Conservation (phyloP, 768 basidiomycete genomes). For the Lactarius evosmus region DNA sequence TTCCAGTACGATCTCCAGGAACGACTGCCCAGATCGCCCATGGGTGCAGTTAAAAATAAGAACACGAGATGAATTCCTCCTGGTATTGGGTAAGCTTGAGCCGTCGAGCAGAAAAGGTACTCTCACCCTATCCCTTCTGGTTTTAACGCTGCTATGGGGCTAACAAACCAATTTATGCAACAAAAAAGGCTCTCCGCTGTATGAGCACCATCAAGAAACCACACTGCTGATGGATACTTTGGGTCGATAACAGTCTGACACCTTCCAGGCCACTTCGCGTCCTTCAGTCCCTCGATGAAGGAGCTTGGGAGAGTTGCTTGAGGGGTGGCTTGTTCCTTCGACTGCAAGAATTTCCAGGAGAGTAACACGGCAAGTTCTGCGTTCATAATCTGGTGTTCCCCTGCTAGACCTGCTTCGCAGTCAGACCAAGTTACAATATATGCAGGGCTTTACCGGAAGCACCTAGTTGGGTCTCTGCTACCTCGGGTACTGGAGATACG, state of each 20-base stretch:
- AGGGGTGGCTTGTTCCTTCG: constrained; percentile 32
- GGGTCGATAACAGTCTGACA: constrained; percentile 83
- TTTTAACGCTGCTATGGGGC: constrained; percentile 50
- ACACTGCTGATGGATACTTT: constrained; percentile 48
- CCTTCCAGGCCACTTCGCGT: constrained; percentile 88
- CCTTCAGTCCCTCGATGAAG: constrained; percentile 60
- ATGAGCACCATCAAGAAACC: constrained; percentile 97
- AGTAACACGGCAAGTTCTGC: constrained; percentile 82
- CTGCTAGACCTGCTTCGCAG: constrained; percentile 64
- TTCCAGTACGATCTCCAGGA: constrained; percentile 60
- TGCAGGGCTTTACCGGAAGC: constrained; percentile 18
- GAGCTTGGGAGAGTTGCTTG: constrained; percentile 44
- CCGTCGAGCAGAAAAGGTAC: not conserved
- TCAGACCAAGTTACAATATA: constrained; percentile 7
- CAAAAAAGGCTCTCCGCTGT: constrained; percentile 86
- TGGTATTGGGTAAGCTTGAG: constrained; percentile 14
- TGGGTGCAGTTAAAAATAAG: constrained; percentile 95
- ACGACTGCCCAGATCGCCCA: constrained; percentile 74
- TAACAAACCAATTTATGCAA: constrained; percentile 87
- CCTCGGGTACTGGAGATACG: constrained; percentile 48
- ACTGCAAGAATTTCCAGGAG: constrained; percentile 57
- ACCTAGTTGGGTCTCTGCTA: constrained; percentile 64
- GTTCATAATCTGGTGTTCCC: constrained; percentile 83
- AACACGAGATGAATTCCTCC: constrained; percentile 44
- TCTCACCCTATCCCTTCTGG: constrained; percentile 24